Evolutionary conservation across 1,284 basidiomycete species (phyloP), one percentile per base, ranked within the genome.

Genomic region (Afroboletus lepidellus): DNA sequence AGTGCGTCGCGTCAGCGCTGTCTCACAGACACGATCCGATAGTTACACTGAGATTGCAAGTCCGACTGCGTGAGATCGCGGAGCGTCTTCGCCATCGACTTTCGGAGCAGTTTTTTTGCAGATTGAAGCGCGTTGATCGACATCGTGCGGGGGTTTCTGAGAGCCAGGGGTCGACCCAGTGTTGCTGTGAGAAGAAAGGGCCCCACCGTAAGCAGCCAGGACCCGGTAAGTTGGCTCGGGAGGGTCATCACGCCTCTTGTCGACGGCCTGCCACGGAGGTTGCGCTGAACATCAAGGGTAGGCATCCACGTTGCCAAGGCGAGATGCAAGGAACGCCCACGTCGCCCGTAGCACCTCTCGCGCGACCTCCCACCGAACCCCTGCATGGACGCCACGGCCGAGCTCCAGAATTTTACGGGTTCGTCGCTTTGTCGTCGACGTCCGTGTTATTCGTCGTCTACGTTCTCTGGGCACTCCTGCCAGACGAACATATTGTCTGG

Each of bases 321-420:
- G 16, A 23, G 30, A 59, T 56, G 54, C 48, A 20, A 20, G 36
- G 42, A 11, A 27, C 30, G 25, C 76, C 77, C 29, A 79, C 77
- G 8, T 80, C 80, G 15, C 79, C 81, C 3, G 62, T 74, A 4
- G 71, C 77, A n/a, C 81, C 82, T 8, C 69, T 84, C 37, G 80
- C 81, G 18, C 73, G 73, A 3, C 79, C 72, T 61, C 78, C 80
- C 41, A 74, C 77, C 12, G 63, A 70, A 33, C 69, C 66, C 6
- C 71, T 70, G 38, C 67, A 60, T 36, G 78, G 77, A 57, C 61
- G 72, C 57, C 77, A 78, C 60, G 83, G 80, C 64, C 79, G 85
- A 15, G 84, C 85, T 12, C 77, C 86, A 46, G 92, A 94, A 70
- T 90, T 93, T 62, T 94, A 94, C 63, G 92, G 92, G 18, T 92